phyloP scores from a whole-genome alignment of 2,329 filamentous ascomycete genomes.

The Parafenestella ontariensis region DNA sequence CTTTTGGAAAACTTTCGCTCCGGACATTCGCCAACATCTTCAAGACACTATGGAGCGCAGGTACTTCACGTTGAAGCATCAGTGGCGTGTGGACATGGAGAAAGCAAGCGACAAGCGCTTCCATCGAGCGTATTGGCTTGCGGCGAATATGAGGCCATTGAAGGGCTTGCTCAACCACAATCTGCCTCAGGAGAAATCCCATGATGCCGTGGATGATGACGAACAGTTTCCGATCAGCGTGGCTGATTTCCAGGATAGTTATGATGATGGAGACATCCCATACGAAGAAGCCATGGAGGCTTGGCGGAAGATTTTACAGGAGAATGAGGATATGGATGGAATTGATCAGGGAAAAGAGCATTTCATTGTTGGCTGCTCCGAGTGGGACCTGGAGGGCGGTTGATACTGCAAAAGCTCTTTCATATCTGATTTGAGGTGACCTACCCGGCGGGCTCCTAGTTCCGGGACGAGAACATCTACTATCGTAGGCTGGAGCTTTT shows the following conservation, averaged over 20 bases:
- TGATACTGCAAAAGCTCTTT: no score
- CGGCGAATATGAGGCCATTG: conserved; percentile 24
- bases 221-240: conserved; percentile 10
- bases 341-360: conserved; percentile 1
- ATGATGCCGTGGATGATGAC: conserved; percentile 13
- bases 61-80: conserved; percentile 9
- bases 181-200: background rate
- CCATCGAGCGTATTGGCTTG: conserved; percentile 40
- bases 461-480: background rate
- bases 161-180: conserved; percentile 20
- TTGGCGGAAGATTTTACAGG: conserved; percentile 6
- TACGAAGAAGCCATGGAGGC: background rate
- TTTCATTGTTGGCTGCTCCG: conserved; percentile 11
- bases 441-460: background rate
- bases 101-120: conserved; percentile 30
- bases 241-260: conserved; percentile 13
- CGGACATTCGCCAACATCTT: conserved; percentile 8
- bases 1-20: conserved; percentile 33
- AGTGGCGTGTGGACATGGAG: conserved; percentile 20
- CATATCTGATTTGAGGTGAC: no score
- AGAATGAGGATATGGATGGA: background rate
- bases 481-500: background rate
- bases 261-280: conserved; percentile 3
- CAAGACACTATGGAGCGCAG: background rate
- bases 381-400: background rate